These are phyloP conservation scores for Diaporthe citriasiana DNA, from an alignment of 2,329 filamentous ascomycete species.

Conservation along the genomic window DNA sequence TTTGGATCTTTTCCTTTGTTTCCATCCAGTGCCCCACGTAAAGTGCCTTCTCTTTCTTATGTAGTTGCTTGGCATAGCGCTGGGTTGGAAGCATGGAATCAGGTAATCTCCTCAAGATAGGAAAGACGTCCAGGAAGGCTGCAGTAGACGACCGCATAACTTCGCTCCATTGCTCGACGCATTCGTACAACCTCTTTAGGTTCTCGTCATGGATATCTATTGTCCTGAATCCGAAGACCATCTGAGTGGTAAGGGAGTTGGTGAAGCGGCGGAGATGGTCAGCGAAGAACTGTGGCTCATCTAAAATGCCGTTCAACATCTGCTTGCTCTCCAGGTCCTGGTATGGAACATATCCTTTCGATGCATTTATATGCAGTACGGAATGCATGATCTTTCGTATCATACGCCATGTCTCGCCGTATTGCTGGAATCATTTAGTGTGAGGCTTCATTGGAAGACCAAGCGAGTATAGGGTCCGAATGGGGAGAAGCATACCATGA, in stretches of 20 bases:
- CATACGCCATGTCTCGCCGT: constrained; percentile 54
- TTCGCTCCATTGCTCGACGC: constrained; percentile 43
- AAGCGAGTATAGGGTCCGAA: background rate
- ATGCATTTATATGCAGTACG: constrained; percentile 61
- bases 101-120: constrained; percentile 59
- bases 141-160: constrained; percentile 56
- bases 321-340: constrained; percentile 69
- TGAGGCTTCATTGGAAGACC: background rate
- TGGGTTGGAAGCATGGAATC: constrained; percentile 56
- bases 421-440: constrained; percentile 45
- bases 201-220: constrained; percentile 56
- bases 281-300: constrained; percentile 57
- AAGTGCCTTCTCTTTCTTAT: constrained; percentile 58
- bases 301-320: constrained; percentile 64
- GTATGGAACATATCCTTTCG: constrained; percentile 66
- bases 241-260: constrained; percentile 62
- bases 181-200: constrained; percentile 48
- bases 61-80: constrained; percentile 57
- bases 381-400: constrained; percentile 58
- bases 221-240: constrained; percentile 63
- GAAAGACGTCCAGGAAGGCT: constrained; percentile 61
- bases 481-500: constrained; percentile 22
- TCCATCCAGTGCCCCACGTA: constrained; percentile 58
- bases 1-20: constrained; percentile 52
- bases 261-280: constrained; percentile 63